Evolutionary conservation across 2,329 filamentous ascomycete species (phyloP).

Genomic region (Fusarium xylarioides): DNA sequence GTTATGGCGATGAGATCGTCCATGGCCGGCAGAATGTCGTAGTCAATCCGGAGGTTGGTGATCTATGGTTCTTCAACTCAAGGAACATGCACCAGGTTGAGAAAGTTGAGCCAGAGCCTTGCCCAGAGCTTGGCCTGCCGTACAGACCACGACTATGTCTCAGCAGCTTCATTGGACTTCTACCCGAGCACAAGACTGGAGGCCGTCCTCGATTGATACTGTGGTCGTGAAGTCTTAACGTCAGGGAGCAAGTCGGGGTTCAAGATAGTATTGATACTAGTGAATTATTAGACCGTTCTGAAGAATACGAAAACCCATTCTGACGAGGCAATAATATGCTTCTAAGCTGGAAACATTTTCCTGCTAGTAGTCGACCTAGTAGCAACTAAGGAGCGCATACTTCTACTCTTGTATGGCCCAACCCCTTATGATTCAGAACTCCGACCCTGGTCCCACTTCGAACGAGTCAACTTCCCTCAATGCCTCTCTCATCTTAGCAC

Average conservation of each 20-base stretch:
- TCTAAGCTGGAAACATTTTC: not conserved
- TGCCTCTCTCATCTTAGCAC: not conserved
- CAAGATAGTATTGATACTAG: not conserved
- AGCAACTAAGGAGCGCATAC: too few species aligned
- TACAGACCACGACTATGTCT: not conserved
- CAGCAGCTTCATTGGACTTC: not conserved
- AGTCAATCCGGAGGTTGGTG: not conserved
- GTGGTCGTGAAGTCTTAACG: not conserved
- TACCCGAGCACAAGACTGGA: not conserved
- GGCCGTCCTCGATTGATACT: not conserved
- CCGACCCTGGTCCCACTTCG: not conserved
- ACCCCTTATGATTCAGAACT: not conserved
- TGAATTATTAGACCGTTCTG: not conserved
- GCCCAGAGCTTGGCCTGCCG: not conserved
- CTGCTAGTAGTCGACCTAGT: not conserved
- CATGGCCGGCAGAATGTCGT: not conserved
- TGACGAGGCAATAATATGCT: too few species aligned
- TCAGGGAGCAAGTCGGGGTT: too few species aligned
- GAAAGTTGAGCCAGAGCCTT: not conserved
- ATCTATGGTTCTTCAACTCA: not conserved
- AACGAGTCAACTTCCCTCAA: rapidly evolving
- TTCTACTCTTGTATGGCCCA: too few species aligned
- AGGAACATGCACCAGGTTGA: slow-evolving; percentile 1
- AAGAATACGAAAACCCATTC: not conserved
- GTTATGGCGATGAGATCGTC: not conserved